phyloP scores from a whole-genome alignment of 768 basidiomycete genomes.

The Lactarius hatsudake region DNA sequence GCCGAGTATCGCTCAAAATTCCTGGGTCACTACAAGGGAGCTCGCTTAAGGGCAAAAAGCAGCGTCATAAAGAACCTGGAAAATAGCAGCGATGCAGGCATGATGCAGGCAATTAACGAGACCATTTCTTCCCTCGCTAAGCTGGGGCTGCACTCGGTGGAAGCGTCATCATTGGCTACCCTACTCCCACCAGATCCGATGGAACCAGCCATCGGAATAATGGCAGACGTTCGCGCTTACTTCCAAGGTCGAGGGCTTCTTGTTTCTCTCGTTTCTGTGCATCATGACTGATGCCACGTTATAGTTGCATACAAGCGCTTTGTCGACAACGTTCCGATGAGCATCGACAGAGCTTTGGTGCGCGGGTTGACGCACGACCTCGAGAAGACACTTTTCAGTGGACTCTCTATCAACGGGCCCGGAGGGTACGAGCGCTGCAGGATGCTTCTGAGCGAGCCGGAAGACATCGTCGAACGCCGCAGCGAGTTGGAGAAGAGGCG shows the following conservation, averaged over 20 bases:
- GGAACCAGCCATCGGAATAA: constrained; percentile 58
- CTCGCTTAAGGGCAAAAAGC: constrained; percentile 17
- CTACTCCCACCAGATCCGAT: constrained; percentile 50
- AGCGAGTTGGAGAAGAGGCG: constrained; percentile 49
- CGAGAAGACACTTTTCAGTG: constrained; percentile 41
- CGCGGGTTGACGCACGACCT: constrained; percentile 44
- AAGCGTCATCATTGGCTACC: constrained; percentile 43
- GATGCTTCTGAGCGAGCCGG: constrained; percentile 50
- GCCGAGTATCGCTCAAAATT: constrained; percentile 46
- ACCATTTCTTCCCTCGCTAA: constrained; percentile 39
- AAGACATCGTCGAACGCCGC: constrained; percentile 41
- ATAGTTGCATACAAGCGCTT: constrained; percentile 58
- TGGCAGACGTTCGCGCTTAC: constrained; percentile 71
- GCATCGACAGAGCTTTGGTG: constrained; percentile 56
- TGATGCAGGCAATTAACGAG: constrained; percentile 19
- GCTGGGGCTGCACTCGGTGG: constrained; percentile 40
- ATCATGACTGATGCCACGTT: constrained; percentile 1
- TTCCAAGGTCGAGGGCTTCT: constrained; percentile 57
- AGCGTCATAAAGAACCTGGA: neutral
- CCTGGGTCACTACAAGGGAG: constrained; percentile 46
- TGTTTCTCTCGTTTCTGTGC: neutral
- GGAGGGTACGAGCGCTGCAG: constrained; percentile 46
- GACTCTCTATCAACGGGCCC: constrained; percentile 47
- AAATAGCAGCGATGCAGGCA: neutral
- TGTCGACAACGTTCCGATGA: constrained; percentile 53